phyloP scores from a whole-genome alignment of 1,139 yeast genomes.

The Pichia cactophila region DNA sequence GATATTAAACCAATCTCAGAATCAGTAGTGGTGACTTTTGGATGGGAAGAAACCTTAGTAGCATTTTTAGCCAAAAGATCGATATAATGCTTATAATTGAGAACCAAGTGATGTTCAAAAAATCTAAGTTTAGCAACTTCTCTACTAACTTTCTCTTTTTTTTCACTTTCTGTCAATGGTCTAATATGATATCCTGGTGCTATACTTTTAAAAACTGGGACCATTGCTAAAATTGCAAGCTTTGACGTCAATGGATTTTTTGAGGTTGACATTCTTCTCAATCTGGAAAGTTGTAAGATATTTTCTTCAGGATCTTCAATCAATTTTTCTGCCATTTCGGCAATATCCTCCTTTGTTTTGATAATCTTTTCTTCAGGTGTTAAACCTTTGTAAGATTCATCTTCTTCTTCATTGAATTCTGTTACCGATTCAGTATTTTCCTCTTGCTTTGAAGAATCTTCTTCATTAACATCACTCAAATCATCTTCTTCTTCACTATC shows the following conservation, averaged over 20 bases:
- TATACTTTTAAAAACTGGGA: conserved; percentile 76
- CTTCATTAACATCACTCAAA: conserved; percentile 17
- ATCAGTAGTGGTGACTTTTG: conserved; percentile 33
- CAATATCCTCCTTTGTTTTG: conserved; percentile 73
- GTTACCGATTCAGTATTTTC: conserved; percentile 16
- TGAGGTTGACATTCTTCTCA: conserved; percentile 66
- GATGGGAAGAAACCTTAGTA: conserved; percentile 35
- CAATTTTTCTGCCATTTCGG: conserved; percentile 67
- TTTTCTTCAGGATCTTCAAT: conserved; percentile 91
- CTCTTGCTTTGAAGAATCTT: conserved; percentile 3
- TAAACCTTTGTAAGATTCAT: conserved; percentile 40
- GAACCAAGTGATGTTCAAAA: conserved; percentile 72
- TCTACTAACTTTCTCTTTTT: conserved; percentile 70
- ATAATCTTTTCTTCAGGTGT: conserved; percentile 53
- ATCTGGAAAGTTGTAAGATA: conserved; percentile 54
- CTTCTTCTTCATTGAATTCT: conserved; percentile 28
- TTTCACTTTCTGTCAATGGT: conserved; percentile 73
- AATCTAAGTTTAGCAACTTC: conserved; percentile 71
- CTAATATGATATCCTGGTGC: conserved; percentile 87
- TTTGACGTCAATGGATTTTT: conserved; percentile 63
- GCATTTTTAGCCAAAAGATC: conserved; percentile 43
- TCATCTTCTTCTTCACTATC: conserved; percentile 12
- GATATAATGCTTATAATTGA: conserved; percentile 64
- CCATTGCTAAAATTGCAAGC: conserved; percentile 67
- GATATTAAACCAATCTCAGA: conserved; percentile 51